These are phyloP conservation scores for Aphanoascus verrucosus DNA, from an alignment of 2,329 filamentous ascomycete genomes.

Conservation along the genomic window DNA sequence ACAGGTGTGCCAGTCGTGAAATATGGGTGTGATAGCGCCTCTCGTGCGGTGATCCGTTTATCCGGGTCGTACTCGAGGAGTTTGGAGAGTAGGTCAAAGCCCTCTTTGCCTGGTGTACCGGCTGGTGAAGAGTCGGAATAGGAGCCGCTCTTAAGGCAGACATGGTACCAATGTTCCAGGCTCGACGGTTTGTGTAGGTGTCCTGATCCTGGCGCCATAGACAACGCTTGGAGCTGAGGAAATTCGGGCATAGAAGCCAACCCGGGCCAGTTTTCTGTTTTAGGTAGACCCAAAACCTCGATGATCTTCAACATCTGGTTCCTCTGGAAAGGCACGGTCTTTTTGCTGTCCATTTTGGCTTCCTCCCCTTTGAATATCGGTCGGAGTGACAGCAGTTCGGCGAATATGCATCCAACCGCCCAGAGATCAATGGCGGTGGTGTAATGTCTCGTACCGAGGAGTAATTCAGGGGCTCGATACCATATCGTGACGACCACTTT, in stretches of 20 bases:
- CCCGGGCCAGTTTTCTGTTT: slow-evolving; percentile 78
- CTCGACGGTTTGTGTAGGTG: slow-evolving; percentile 44
- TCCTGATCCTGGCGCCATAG: slow-evolving; percentile 35
- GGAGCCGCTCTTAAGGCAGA: slow-evolving; percentile 51
- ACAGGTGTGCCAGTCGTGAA: slow-evolving; percentile 62
- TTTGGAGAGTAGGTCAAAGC: slow-evolving; percentile 68
- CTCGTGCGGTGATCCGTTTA: slow-evolving; percentile 73
- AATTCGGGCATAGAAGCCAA: slow-evolving; percentile 81
- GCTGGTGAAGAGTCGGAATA: slow-evolving; percentile 38
- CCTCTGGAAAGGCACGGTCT: slow-evolving; percentile 90
- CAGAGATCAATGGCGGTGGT: slow-evolving; percentile 95
- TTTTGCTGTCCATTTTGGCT: slow-evolving; percentile 97
- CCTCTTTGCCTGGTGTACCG: slow-evolving; percentile 58
- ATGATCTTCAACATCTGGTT: slow-evolving; percentile 99
- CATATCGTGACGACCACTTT: slow-evolving; percentile 99
- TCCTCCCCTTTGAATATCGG: slow-evolving; percentile 99
- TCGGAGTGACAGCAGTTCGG: slow-evolving; percentile 75
- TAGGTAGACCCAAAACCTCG: slow-evolving; percentile 86
- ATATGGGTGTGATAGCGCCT: slow-evolving; percentile 83
- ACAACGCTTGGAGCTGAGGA: slow-evolving; percentile 50
- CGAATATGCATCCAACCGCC: slow-evolving; percentile 97
- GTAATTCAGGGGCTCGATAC: slow-evolving; percentile 90
- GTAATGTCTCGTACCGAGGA: slow-evolving; percentile 89
- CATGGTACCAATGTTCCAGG: slow-evolving; percentile 72
- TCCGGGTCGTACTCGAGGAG: slow-evolving; percentile 88